Conservation (phyloP, 352 stramenopile species). For the Bremia lactucae region DNA sequence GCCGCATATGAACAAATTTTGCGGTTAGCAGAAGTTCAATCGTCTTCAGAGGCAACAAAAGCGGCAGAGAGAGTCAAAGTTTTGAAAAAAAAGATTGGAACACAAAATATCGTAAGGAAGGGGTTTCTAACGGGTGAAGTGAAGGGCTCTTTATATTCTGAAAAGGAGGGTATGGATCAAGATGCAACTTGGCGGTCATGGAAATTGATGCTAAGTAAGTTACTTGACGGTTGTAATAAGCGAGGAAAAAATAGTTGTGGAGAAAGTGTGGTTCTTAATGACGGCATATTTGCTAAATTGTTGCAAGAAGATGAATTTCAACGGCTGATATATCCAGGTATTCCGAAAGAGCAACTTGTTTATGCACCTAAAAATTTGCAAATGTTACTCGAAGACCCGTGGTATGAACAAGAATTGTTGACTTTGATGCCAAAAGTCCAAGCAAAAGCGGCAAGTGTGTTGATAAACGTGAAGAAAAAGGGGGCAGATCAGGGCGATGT, state of each 20-base stretch:
- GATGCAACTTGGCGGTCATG: conserved; percentile 36
- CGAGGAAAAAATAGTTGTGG: conserved; percentile 41
- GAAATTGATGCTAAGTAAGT: conserved; percentile 49
- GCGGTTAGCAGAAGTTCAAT: conserved; percentile 34
- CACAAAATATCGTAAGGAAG: conserved; percentile 22
- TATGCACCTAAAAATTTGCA: conserved; percentile 67
- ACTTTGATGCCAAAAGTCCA: conserved; percentile 76
- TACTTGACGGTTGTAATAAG: conserved; percentile 51
- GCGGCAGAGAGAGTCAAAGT: conserved; percentile 24
- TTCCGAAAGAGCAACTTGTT: conserved; percentile 50
- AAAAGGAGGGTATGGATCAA: conserved; percentile 48
- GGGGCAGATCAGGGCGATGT: conserved; percentile 58
- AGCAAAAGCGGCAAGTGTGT: conserved; percentile 58
- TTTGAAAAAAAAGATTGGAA: not conserved
- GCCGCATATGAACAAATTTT: conserved; percentile 67
- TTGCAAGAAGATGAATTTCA: conserved; percentile 61
- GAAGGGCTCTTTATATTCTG: conserved; percentile 39
- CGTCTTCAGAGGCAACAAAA: conserved; percentile 35
- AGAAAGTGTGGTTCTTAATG: conserved; percentile 51
- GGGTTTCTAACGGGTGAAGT: conserved; percentile 36
- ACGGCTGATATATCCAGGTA: conserved; percentile 66
- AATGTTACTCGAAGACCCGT: conserved; percentile 57
- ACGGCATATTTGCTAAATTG: conserved; percentile 77
- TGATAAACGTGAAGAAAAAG: conserved; percentile 72
- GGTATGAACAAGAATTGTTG: conserved; percentile 72